Evolutionary conservation across 257 asterid genomes (phyloP).

Genomic region (Phtheirospermum japonicum): DNA sequence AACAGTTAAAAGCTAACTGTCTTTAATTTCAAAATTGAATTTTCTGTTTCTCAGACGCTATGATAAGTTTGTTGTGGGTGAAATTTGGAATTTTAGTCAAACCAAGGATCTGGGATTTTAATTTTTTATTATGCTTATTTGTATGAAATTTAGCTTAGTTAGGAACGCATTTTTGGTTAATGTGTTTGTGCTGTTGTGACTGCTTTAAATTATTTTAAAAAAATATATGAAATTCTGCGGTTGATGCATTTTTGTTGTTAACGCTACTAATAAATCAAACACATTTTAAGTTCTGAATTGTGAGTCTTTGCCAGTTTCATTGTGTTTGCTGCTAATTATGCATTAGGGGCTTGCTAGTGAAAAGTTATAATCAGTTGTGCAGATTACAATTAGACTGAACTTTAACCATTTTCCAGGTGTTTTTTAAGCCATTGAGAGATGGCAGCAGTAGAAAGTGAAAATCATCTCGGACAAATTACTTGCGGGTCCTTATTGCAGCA

Average conservation of each 20-base stretch:
- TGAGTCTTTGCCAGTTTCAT: background rate
- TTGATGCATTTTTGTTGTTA: slow-evolving; percentile 5
- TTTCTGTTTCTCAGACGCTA: background rate
- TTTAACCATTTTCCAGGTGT: slow-evolving; percentile 23
- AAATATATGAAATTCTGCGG: slow-evolving; percentile 1
- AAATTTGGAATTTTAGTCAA: background rate
- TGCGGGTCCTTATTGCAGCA: slow-evolving; percentile 84
- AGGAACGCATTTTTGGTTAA: background rate
- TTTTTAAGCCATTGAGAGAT: slow-evolving; percentile 39
- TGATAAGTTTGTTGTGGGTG: slow-evolving; percentile 8
- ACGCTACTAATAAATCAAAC: background rate
- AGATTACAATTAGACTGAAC: slow-evolving; percentile 5
- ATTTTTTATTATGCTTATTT: background rate
- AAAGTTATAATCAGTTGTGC: background rate
- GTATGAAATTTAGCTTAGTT: background rate
- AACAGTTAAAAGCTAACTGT: background rate
- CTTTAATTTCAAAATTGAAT: slow-evolving; percentile 23
- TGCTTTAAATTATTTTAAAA: too few species aligned
- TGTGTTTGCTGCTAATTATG: background rate
- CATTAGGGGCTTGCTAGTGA: background rate
- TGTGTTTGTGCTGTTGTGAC: background rate
- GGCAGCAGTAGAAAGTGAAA: slow-evolving; percentile 65
- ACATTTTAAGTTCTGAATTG: background rate
- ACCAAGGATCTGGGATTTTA: background rate
- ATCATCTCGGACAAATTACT: slow-evolving; percentile 56